These are phyloP conservation scores for Monosporascus ibericus DNA, from an alignment of 2,329 filamentous ascomycete genomes.

Conservation along the genomic window DNA sequence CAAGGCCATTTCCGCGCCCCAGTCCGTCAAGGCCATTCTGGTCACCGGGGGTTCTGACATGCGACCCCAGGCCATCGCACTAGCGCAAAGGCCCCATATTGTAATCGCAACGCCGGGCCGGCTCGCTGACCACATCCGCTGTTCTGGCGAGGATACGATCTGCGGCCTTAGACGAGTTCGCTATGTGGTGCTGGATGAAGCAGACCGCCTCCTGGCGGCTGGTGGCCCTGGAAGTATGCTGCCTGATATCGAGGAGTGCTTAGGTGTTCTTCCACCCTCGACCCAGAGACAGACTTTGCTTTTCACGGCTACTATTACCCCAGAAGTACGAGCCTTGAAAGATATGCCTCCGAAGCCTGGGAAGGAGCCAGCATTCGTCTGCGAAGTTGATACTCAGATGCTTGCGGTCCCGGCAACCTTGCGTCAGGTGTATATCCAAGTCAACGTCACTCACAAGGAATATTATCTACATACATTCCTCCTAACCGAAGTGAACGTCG, in stretches of 20 bases:
- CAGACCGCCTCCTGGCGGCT: constrained; percentile 76
- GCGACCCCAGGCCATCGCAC: constrained; percentile 78
- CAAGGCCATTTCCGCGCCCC: constrained; percentile 82
- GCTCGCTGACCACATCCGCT: constrained; percentile 87
- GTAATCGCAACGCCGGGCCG: constrained; percentile 93
- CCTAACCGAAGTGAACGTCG: constrained; percentile 66
- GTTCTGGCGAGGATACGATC: constrained; percentile 85
- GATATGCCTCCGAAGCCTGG: constrained; percentile 63
- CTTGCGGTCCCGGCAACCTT: constrained; percentile 77
- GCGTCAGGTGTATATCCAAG: constrained; percentile 77
- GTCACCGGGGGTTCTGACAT: constrained; percentile 92
- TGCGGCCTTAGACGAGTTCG: constrained; percentile 71
- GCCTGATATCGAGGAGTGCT: constrained; percentile 85
- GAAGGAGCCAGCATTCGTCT: constrained; percentile 77
- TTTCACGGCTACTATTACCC: constrained; percentile 93
- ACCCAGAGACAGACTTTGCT: constrained; percentile 82
- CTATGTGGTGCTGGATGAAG: constrained; percentile 92
- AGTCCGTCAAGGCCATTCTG: constrained; percentile 81
- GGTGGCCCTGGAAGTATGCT: constrained; percentile 79
- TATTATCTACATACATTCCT: constrained; percentile 91
- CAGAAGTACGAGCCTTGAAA: constrained; percentile 84
- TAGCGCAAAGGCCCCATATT: constrained; percentile 77
- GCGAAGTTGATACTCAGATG: constrained; percentile 72
- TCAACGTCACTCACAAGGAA: constrained; percentile 88
- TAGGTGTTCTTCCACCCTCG: constrained; percentile 73